Conservation (phyloP, 768 basidiomycete genomes). For the Lactifluus piperatus region DNA sequence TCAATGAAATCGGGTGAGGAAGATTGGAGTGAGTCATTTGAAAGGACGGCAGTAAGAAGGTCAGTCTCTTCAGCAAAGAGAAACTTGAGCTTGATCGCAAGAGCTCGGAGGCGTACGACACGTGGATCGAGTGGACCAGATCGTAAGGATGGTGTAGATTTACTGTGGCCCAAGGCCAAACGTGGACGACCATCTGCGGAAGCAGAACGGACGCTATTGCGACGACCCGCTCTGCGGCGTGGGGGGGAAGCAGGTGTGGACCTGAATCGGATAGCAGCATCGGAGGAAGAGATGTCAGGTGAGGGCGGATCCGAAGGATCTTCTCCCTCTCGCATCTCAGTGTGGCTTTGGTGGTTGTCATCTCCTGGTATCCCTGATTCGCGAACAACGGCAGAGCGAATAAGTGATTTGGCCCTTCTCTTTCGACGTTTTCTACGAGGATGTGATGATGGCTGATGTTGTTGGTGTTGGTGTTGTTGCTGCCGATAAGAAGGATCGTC, state of each 20-base stretch:
- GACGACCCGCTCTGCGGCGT: background rate
- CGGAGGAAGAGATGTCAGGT: constrained; percentile 24
- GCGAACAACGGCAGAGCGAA: constrained; percentile 6
- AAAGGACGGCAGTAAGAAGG: constrained; percentile 25
- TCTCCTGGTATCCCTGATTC: constrained; percentile 1
- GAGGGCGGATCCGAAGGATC: constrained; percentile 24
- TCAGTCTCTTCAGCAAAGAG: constrained; percentile 45
- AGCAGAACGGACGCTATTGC: constrained; percentile 18
- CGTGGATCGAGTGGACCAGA: constrained; percentile 37
- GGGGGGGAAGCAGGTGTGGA: constrained; percentile 25
- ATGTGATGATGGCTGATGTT: constrained; percentile 2
- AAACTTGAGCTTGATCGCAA: constrained; percentile 48
- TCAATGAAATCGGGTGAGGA: constrained; percentile 28
- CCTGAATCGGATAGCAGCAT: constrained; percentile 23
- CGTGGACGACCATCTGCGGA: constrained; percentile 24
- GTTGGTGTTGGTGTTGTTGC: background rate
- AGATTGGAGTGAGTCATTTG: constrained; percentile 22
- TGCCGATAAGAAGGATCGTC: constrained; percentile 10
- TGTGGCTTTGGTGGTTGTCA: constrained; percentile 13
- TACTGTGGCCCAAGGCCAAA: constrained; percentile 35
- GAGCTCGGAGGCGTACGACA: constrained; percentile 41
- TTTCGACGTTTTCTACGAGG: constrained; percentile 30
- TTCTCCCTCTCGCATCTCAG: constrained; percentile 19
- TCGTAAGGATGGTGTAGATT: constrained; percentile 40
- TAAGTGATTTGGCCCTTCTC: constrained; percentile 23